Percentiles rank a stretch among this genome's conserved stretches.
phyloP scores from a whole-genome alignment of 1,284 basidiomycete genomes.

The Microbotryum scabiosae region DNA sequence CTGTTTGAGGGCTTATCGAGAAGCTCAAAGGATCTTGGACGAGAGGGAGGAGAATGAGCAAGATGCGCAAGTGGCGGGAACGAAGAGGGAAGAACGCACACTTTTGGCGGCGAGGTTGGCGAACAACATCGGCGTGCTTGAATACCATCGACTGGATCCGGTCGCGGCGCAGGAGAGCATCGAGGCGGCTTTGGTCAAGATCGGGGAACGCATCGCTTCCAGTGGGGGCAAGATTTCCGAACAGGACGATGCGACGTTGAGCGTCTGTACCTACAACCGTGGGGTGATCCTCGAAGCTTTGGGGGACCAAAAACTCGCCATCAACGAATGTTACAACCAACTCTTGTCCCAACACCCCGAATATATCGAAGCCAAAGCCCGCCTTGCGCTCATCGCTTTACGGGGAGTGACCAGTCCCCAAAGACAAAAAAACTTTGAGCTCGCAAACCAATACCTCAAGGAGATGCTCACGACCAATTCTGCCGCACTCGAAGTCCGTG shows the following conservation, averaged over 20 bases:
- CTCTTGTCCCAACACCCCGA: slow-evolving; percentile 77
- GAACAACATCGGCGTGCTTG: slow-evolving; percentile 69
- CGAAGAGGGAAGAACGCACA: neutral
- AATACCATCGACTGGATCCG: slow-evolving; percentile 47
- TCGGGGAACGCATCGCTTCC: slow-evolving; percentile 49
- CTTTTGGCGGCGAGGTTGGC: slow-evolving; percentile 49
- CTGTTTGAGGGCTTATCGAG: slow-evolving; percentile 60
- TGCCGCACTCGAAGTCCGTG: slow-evolving; percentile 60
- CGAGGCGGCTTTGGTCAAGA: slow-evolving; percentile 41
- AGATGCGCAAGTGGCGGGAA: neutral
- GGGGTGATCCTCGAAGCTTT: slow-evolving; percentile 78
- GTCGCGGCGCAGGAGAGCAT: slow-evolving; percentile 45
- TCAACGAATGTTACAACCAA: slow-evolving; percentile 70
- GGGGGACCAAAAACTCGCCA: slow-evolving; percentile 58
- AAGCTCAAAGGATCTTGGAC: slow-evolving; percentile 58
- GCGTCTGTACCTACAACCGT: slow-evolving; percentile 77
- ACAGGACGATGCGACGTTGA: slow-evolving; percentile 55
- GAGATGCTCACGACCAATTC: slow-evolving; percentile 66
- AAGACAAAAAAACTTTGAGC: slow-evolving; percentile 56
- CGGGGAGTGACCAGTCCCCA: slow-evolving; percentile 29
- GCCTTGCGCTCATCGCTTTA: slow-evolving; percentile 69
- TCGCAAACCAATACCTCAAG: slow-evolving; percentile 78
- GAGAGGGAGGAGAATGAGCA: slow-evolving; percentile 34
- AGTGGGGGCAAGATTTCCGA: slow-evolving; percentile 40
- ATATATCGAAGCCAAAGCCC: slow-evolving; percentile 91